Conservation (phyloP, 345 rosid species). For the Arabis hirsuta region DNA sequence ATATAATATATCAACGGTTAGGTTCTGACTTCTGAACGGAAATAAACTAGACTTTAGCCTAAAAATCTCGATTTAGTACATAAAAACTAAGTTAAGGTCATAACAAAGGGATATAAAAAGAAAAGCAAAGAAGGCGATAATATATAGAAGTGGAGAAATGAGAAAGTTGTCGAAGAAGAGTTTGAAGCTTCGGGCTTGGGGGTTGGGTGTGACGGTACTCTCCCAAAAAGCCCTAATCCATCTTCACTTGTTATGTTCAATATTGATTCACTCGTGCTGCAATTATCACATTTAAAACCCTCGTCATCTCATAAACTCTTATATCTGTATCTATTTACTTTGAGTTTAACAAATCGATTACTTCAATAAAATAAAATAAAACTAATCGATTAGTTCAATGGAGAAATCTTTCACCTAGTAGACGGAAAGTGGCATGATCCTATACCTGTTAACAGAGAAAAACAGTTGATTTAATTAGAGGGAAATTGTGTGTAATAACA, state of each 20-base stretch:
- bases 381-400: not conserved
- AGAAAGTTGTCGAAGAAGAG: conserved; percentile 17
- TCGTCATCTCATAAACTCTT: conserved; percentile 14
- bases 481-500: no score
- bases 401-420: conserved; percentile 39
- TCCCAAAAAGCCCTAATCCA: conserved; percentile 43
- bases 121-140: conserved; percentile 26
- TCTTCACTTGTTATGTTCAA: conserved; percentile 43
- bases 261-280: conserved; percentile 46
- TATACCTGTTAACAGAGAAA: conserved; percentile 33
- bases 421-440: conserved; percentile 47
- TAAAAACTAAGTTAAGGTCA: conserved; percentile 3
- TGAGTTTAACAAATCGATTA: not conserved
- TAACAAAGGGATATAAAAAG: conserved; percentile 7
- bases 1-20: not conserved
- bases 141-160: conserved; percentile 18
- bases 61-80: not conserved
- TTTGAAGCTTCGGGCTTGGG: conserved; percentile 45
- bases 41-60: conserved; percentile 1
- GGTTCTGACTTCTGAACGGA: not conserved
- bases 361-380: not conserved
- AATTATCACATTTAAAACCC: conserved; percentile 8
- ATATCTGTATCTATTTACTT: not conserved
- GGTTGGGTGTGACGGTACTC: conserved; percentile 43
- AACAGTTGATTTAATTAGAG: not conserved